Evolutionary conservation across 805 yeast species (phyloP).

Genomic region (Wickerhamomyces tratensis): DNA sequence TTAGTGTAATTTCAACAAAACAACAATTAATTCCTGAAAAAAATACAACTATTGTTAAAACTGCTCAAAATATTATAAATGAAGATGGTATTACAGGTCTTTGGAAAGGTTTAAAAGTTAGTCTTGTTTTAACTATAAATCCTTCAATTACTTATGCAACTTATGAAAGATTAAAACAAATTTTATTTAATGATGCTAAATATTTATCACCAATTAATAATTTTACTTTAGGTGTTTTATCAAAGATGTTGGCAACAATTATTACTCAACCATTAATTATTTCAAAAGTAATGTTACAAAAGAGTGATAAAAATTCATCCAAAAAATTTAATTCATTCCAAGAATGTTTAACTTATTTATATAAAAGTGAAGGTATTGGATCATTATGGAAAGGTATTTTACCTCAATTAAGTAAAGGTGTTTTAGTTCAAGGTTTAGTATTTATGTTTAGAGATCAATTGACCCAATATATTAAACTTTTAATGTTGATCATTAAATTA

Average conservation of each 20-base stretch:
- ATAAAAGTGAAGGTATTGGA: conserved; percentile 49
- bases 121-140: conserved; percentile 66
- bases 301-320: conserved; percentile 27
- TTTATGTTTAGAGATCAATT: conserved; percentile 51
- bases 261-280: conserved; percentile 80
- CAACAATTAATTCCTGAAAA: conserved; percentile 42
- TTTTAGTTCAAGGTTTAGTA: conserved; percentile 74
- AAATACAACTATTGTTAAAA: conserved; percentile 24
- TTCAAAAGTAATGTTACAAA: conserved; percentile 74
- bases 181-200: conserved; percentile 26
- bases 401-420: conserved; percentile 76
- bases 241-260: conserved; percentile 72
- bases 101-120: conserved; percentile 80
- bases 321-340: conserved; percentile 47
- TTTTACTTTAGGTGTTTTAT: conserved; percentile 66
- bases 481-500: not conserved
- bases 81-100: conserved; percentile 64
- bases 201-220: conserved; percentile 52
- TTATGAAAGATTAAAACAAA: conserved; percentile 53
- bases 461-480: conserved; percentile 3
- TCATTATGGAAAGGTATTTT: conserved; percentile 74
- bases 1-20: conserved; percentile 60
- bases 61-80: conserved; percentile 40
- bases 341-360: conserved; percentile 50
- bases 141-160: conserved; percentile 85